These are phyloP conservation scores for Thermomyces lanuginosus DNA, from an alignment of 2,329 filamentous ascomycete genomes.

Conservation along the genomic window DNA sequence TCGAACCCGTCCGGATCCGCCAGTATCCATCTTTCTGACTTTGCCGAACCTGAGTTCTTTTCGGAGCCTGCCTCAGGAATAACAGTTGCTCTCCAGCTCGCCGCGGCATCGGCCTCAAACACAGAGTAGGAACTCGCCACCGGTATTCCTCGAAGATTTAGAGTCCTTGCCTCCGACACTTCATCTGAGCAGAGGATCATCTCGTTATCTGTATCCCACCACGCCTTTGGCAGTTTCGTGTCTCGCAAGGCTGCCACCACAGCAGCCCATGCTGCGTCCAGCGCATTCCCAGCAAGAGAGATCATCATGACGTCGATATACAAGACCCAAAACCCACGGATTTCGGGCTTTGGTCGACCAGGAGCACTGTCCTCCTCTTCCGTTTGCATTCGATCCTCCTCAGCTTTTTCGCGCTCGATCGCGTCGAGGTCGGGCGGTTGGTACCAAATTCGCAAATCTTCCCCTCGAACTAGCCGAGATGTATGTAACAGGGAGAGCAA, in stretches of 20 bases:
- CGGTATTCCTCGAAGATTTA: conserved; percentile 51
- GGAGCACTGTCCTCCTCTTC: conserved; percentile 21
- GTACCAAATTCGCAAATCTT: conserved; percentile 59
- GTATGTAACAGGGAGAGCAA: conserved; percentile 61
- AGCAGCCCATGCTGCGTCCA: conserved; percentile 80
- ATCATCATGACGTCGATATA: conserved; percentile 94
- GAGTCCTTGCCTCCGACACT: conserved; percentile 35
- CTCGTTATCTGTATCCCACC: conserved; percentile 71
- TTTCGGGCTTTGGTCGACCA: conserved; percentile 24
- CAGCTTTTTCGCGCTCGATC: conserved; percentile 19
- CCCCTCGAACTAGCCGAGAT: conserved; percentile 47
- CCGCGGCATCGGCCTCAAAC: conserved; percentile 44
- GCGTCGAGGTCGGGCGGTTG: conserved; percentile 28
- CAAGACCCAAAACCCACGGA: conserved; percentile 85
- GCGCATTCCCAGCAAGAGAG: conserved; percentile 77
- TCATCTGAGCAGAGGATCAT: conserved; percentile 57
- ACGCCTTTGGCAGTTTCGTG: conserved; percentile 59
- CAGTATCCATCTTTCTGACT: conserved; percentile 48
- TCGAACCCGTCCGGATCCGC: conserved; percentile 83
- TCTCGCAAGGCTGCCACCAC: conserved; percentile 65
- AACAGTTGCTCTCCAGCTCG: conserved; percentile 22
- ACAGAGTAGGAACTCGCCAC: conserved; percentile 64
- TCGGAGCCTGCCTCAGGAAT: conserved; percentile 24
- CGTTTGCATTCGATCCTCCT: conserved; percentile 34
- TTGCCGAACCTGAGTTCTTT: conserved; percentile 17